Conservation (phyloP, 2,329 filamentous ascomycete species). For the Phialemonium atrogriseum region DNA sequence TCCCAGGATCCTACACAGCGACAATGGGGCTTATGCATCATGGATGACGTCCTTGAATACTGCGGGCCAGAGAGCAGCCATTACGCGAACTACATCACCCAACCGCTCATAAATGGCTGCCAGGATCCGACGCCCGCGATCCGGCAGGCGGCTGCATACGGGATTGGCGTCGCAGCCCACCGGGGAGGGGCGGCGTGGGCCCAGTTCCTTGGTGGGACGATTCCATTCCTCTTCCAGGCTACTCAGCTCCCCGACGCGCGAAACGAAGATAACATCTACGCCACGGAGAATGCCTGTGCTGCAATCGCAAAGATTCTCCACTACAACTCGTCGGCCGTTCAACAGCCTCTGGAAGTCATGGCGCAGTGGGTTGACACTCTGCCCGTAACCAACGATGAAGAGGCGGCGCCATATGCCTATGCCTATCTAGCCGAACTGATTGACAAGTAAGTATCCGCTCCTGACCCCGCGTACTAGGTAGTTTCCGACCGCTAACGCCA, state of each 20-base stretch:
- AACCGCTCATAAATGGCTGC: constrained; percentile 80
- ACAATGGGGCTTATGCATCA: constrained; percentile 98
- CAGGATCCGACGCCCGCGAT: constrained; percentile 82
- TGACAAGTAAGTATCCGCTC: constrained; percentile 65
- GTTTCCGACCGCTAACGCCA: constrained; percentile 5
- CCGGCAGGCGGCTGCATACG: constrained; percentile 90
- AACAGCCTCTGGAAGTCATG: constrained; percentile 67
- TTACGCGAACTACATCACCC: constrained; percentile 78
- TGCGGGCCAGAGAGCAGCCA: constrained; percentile 82
- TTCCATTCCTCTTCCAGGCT: constrained; percentile 78
- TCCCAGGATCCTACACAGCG: constrained; percentile 81
- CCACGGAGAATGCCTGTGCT: constrained; percentile 94
- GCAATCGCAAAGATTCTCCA: constrained; percentile 96
- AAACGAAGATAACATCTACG: constrained; percentile 89
- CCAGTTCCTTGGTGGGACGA: constrained; percentile 71
- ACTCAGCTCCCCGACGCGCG: constrained; percentile 74
- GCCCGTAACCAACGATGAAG: constrained; percentile 89
- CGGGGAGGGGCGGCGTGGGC: constrained; percentile 83
- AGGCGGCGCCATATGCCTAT: constrained; percentile 94
- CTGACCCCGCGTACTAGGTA: too few relatives aligned
- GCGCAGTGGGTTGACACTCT: constrained; percentile 86
- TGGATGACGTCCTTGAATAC: constrained; percentile 97
- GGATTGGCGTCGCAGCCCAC: constrained; percentile 90
- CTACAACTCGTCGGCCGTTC: constrained; percentile 72
- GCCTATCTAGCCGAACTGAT: constrained; percentile 86